Conservation (phyloP, 2,329 filamentous ascomycete genomes). For the Ciborinia camelliae region DNA sequence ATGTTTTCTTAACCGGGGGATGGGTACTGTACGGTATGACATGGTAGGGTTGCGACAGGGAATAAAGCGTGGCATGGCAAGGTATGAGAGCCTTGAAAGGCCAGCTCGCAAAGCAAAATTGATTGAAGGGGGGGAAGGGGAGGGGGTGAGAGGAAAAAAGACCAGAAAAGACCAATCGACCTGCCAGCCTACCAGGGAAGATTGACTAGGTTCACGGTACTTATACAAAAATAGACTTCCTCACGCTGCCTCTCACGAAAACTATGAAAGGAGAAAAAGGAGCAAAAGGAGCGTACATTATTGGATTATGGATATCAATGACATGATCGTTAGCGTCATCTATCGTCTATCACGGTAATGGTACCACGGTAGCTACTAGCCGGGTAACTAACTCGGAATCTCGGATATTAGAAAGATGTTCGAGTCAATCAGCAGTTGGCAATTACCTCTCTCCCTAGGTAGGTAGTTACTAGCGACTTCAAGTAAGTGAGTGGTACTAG, state of each 20-base stretch:
- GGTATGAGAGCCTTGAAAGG: background rate
- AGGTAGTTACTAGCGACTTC: too few species aligned
- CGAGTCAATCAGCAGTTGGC: background rate
- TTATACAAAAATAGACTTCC: slow-evolving; percentile 8
- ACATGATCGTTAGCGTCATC: slow-evolving; percentile 1
- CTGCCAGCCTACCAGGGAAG: background rate
- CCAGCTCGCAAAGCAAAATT: background rate
- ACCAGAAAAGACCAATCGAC: too few species aligned
- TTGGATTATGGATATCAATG: background rate
- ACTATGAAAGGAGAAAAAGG: too few species aligned
- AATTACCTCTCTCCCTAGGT: too few species aligned
- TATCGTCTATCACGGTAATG: background rate
- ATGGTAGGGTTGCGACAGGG: too few species aligned
- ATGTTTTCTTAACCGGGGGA: slow-evolving; percentile 10
- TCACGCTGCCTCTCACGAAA: background rate
- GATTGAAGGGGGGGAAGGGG: background rate
- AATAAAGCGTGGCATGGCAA: slow-evolving; percentile 9
- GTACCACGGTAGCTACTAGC: too few species aligned
- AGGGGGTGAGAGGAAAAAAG: background rate
- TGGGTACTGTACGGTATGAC: too few species aligned
- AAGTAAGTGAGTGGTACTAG: too few species aligned
- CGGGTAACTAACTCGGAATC: background rate
- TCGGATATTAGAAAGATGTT: slow-evolving; percentile 17
- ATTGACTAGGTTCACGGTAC: background rate
- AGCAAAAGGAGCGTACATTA: background rate